Base-by-base conservation (phyloP, 805 yeast genomes). In the Sugiyamaella marilandica region DNA sequence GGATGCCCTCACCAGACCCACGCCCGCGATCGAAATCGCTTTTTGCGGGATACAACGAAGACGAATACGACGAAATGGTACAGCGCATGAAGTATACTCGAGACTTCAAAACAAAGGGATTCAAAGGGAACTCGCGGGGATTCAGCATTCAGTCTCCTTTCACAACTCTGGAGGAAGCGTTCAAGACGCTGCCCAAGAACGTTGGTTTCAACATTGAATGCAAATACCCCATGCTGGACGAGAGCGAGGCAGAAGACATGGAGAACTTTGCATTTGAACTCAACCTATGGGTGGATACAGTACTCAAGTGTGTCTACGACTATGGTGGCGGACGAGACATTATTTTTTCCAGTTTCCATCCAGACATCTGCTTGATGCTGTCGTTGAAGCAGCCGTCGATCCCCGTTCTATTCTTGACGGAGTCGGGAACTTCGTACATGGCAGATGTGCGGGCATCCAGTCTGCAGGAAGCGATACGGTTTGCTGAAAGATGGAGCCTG, bases 191-290 rank as follows among this genome's bases (percentile, higher is more conserved):
- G 24, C 97, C 98, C 1, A 74, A 76, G 53, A 79, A 77, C 54
- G 95, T 91, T 13, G 98, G 98, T 0, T 91, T 94, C 72, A 92
- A 92, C 65, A 88, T 92, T 55, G 98, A 92, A 68, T 83, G 94
- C 70, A 90, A 92, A 66, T 92, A 90, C 65, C 98, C 98, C 1
- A 87, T 92, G 94, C 76, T 89, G 49, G 95, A 89, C 66, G 98
- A 92, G 70, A 91, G 95, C 0, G 86, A 90, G 66, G 76, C 76
- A 1, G 97, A 92, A 65, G 89, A 85, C 55, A 85, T 91, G 81
- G 96, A 95, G 14, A 85, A 85, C 58, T 74, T 87, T 56, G 88
- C 85, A 1, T 79, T 85, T 53, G 96, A 91, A 60, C 74, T 90
- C 73, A 92, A 92, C 67, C 78, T 77, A 59, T 92, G 90, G 83